Evolutionary conservation across 148 eudicot genomes (phyloP), one percentile per base, ranked within the genome.

Genomic region (Simmondsia chinensis): DNA sequence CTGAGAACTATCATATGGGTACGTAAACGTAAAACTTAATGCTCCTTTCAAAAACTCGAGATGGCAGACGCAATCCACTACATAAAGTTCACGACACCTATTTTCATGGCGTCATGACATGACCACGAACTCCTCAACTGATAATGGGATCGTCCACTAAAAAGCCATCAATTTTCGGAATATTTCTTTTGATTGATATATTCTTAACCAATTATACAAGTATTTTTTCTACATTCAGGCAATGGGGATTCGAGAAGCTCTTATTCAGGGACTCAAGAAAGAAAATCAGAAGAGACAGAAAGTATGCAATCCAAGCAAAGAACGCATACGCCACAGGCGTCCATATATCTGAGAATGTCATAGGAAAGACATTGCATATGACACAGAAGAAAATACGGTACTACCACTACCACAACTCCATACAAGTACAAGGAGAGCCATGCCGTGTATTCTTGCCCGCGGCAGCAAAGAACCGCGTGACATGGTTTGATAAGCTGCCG

Each of bases 201-300:
- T n/a, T n/a, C n/a, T n/a, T n/a, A n/a, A n/a, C n/a, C n/a, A n/a
- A n/a, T n/a, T n/a, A n/a, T n/a, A n/a, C n/a, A n/a, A n/a, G n/a
- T n/a, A n/a, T n/a, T n/a, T n/a, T n/a, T n/a, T n/a, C n/a, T n/a
- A n/a, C n/a, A n/a, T 54, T 12, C 72, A 78, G 80, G 53, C 58
- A 70, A 54, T 78, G 85, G 85, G 85, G 80, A 14, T 70, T 78
- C 12, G 85, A 78, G 69, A 78, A 78, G 62, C 74, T 78, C n/a
- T 2, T 68, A 23, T 74, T 70, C 58, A 31, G 70, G 50, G 85
- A 78, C 57, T 71, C 67, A 0, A 54, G 73, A 41, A 68, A 58
- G 13, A 52, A 46, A 22, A 73, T 67, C 51, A 47, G 85, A 16
- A 63, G 80, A 44, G 80, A 74, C 39, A 42, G 85, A 21, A 78